Conservation (phyloP, 495 filamentous ascomycete species). For the Penicillium dipodomyicola region DNA sequence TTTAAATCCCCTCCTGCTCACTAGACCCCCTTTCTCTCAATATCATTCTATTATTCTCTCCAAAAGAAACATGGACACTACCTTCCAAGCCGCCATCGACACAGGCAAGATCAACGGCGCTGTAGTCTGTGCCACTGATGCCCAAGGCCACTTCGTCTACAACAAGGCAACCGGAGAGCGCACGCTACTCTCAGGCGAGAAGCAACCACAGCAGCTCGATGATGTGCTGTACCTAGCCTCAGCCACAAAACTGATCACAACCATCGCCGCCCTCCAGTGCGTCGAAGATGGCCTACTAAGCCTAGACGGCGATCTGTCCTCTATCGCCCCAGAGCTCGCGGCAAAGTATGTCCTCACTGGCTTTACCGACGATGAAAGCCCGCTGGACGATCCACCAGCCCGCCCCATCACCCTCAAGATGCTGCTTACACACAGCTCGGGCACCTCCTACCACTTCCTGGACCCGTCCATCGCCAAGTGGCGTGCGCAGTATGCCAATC, state of each 20-base stretch:
- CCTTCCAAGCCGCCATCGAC: constrained; percentile 28
- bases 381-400: constrained; percentile 22
- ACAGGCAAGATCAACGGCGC: constrained; percentile 29
- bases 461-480: constrained; percentile 35
- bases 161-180: constrained; percentile 29
- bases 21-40: too few species aligned
- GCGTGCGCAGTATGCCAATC: constrained; percentile 31
- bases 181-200: constrained; percentile 40
- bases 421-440: constrained; percentile 51
- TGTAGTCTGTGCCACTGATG: constrained; percentile 26
- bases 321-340: constrained; percentile 40
- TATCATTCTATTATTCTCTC: neutral
- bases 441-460: constrained; percentile 44
- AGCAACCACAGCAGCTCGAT: constrained; percentile 31
- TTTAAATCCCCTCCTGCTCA: too few species aligned
- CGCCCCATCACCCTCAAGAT: constrained; percentile 42
- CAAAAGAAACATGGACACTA: constrained; percentile 22
- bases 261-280: constrained; percentile 43
- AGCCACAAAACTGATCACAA: constrained; percentile 25
- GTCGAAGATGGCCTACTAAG: constrained; percentile 46
- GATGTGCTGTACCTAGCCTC: constrained; percentile 35
- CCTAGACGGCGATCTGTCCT: constrained; percentile 41
- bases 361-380: constrained; percentile 30
- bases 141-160: constrained; percentile 27
- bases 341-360: constrained; percentile 40